Evolutionary conservation across 2,329 filamentous ascomycete species (phyloP), one percentile per base, ranked within the genome.

Genomic region (Catunica adiposa): DNA sequence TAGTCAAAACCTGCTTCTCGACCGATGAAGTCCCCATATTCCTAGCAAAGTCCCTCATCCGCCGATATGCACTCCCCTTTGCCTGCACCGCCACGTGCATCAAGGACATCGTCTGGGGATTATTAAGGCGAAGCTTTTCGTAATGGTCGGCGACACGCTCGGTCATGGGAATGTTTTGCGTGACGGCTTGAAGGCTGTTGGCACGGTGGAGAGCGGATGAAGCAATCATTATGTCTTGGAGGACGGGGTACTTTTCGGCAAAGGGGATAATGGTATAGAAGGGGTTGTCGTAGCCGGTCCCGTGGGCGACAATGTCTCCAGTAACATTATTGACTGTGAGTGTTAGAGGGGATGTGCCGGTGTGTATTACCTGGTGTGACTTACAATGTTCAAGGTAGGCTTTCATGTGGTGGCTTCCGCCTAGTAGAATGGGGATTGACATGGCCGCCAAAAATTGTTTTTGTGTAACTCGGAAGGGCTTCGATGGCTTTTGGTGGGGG

Each of bases 281-380:
- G 2, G 73, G 73, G 56, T 76, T 76, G 58, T 63, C 66, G 40
- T 66, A 67, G 5, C 68, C 68, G 2, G 66, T 67, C 63, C 75
- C 73, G 61, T 74, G 69, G 55, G 72, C 67, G 40, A 75, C 71
- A 51, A 80, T 70, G 61, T 79, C 76, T 63, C 73, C 71, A 63
- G 76, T 79, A 56, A 80, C 67, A 53, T 73, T 65, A 58, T 69
- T 62, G 63, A 70, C 64, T 67, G 29, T 11, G 29, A 11, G 11
- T 34, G 29, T 34, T 34, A 34, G 29, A 5, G 5, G 11, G 29
- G 29, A 20, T 11, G 44, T 34, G 42, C 55, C 54, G n/a, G 55
- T 60, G 11, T 34, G 11, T 5, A 11, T 11, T 15, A 50, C 15
- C 7, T 9, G 56, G 59, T 57, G 63, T 64, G 66, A 65, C 2